Base-by-base conservation (phyloP, 2,329 filamentous ascomycete genomes). In the Ascocoryne sarcoides region DNA sequence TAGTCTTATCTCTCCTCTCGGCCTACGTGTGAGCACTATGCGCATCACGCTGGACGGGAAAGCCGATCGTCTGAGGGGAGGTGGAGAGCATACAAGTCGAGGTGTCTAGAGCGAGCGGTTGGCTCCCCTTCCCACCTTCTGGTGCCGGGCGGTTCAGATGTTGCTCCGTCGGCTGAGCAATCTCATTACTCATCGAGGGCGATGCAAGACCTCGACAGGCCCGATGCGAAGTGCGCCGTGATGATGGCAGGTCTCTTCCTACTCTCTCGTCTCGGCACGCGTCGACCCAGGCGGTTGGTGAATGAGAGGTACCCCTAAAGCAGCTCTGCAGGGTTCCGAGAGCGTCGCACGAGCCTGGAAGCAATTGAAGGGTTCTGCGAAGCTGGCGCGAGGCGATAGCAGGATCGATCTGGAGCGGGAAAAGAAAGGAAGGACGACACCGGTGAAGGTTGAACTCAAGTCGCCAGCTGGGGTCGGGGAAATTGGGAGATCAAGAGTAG, bases 111-210 rank as follows among this genome's bases (percentile, higher is more conserved):
- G 56, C 48, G 16, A 53, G 52, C 39, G 55, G 54, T 46, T 56
- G 55, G 5, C 39, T 43, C 37, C 47, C 51, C 41, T 57, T 59
- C 32, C 49, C 52, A 34, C 47, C 49, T 46, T 54, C 56, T 44
- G 48, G 34, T 28, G 58, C 51, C 44, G 57, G 55, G 44, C 52
- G 55, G 46, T 44, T 52, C 45, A 49, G 49, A 48, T 56, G 48
- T 50, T 55, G 54, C 57, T 60, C 58, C 45, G 56, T 58, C 46
- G 53, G 54, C 45, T 55, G 52, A 46, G 52, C 51, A 44, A 56
- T 49, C 49, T 60, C 58, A 59, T 59, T 59, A 60, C 58, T 60
- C 58, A 61, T 61, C 43, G 57, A 60, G 55, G 58, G 56, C 56
- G 51, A 56, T 52, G 40, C 42, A 37, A 35, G 42, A 46, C 40